Evolutionary conservation across 2,329 filamentous ascomycete genomes (phyloP).

Genomic region (Aspergillus carbonarius): DNA sequence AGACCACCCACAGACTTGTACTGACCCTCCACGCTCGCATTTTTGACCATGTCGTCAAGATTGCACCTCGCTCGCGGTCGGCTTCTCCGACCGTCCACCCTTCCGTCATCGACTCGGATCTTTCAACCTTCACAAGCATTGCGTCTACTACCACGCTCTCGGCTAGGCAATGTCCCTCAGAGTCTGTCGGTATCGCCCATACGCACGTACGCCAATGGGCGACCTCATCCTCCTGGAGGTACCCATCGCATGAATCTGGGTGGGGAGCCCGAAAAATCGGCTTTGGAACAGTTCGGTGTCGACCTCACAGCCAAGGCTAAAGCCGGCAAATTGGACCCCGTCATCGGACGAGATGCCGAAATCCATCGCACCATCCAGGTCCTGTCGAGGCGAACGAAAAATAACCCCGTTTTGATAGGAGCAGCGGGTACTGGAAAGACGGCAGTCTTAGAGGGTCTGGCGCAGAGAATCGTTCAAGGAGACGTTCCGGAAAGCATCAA

Average conservation of each 20-base stretch:
- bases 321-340: constrained; percentile 89
- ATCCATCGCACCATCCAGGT: constrained; percentile 95
- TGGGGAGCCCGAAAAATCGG: constrained; percentile 73
- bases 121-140: constrained; percentile 21
- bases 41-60: constrained; percentile 33
- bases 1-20: not conserved
- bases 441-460: constrained; percentile 85
- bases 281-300: constrained; percentile 85
- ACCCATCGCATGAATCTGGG: constrained; percentile 92
- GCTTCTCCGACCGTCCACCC: constrained; percentile 27
- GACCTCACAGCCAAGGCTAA: constrained; percentile 83
- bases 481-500: constrained; percentile 96
- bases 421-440: constrained; percentile 91
- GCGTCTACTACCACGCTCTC: constrained; percentile 19
- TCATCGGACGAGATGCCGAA: constrained; percentile 88
- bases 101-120: constrained; percentile 21
- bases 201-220: constrained; percentile 56
- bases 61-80: constrained; percentile 32
- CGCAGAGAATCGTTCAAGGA: constrained; percentile 82
- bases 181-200: constrained; percentile 19
- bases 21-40: not conserved
- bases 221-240: constrained; percentile 83
- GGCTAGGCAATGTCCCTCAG: constrained; percentile 11
- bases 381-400: constrained; percentile 87
- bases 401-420: constrained; percentile 93